Evolutionary conservation across 2,329 filamentous ascomycete species (phyloP), one percentile per base, ranked within the genome.

Genomic region (Ceratocystis colombiana): DNA sequence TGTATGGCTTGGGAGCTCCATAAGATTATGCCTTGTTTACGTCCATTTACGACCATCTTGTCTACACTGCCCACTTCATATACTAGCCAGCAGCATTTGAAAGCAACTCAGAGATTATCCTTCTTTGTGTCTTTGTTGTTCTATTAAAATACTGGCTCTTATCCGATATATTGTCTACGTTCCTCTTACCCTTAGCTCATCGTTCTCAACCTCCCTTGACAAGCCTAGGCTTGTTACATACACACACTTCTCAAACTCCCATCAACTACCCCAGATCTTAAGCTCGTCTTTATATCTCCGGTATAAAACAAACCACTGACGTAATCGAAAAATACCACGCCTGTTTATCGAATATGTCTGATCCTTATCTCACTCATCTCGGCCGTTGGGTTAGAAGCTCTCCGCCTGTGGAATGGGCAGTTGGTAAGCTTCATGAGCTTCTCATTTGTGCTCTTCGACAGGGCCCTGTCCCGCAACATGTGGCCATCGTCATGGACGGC

Each of bases 401-500:
- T 55, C 94, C 94, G 15, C 94, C 94, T 0, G 87, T 90, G 71
- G 91, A 96, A 84, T 96, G 90, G 87, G 84, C 83, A n/a, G 80
- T 95, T 68, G 85, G 84, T 68, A 85, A 87, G 71, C 77, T 96
- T 22, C 86, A 90, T 69, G 89, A 96, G 74, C 79, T 96, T 63
- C 81, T 97, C 69, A 94, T 99, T 71, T 90, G 90, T 65, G 88
- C 92, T 62, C 78, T 97, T 65, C 87, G 87, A 73, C 93, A 96
- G 76, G 94, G 94, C 0, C 90, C 91, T 1, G 88, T 99, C 66
- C 94, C 94, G 8, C 87, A 90, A 73, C 94, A 99, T 84, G 85
- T 99, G 68, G 94, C 94, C n/a, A 99, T 99, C 73, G 93, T 96
- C 71, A 99, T 99, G 94, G 94, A 99, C 75, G 94, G 94, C 66